phyloP scores from a whole-genome alignment of 768 basidiomycete species.

The Leccinum pellstonianum region DNA sequence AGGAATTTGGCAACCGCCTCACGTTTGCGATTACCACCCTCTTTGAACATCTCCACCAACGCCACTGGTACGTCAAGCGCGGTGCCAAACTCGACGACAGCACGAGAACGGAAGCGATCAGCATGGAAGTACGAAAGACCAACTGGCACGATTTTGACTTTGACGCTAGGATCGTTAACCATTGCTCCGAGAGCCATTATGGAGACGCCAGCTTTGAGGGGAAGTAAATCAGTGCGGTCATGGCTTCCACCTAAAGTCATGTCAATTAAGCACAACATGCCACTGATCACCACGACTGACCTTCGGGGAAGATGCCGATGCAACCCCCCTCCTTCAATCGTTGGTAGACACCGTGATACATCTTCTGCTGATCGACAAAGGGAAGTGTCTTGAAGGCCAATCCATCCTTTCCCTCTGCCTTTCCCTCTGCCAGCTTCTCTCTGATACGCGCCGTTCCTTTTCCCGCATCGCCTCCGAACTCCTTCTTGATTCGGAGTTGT shows the following conservation, averaged over 20 bases:
- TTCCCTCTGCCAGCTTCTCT: constrained; percentile 60
- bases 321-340: constrained; percentile 80
- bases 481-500: constrained; percentile 77
- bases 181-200: constrained; percentile 98
- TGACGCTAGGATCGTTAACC: constrained; percentile 82
- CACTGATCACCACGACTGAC: constrained; percentile 40
- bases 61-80: constrained; percentile 91
- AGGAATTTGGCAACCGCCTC: constrained; percentile 89
- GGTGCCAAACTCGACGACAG: constrained; percentile 94
- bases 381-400: constrained; percentile 82
- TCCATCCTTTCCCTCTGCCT: constrained; percentile 55
- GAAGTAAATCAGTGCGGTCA: constrained; percentile 93
- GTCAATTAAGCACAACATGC: not conserved
- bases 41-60: constrained; percentile 84
- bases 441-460: constrained; percentile 66
- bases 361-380: constrained; percentile 89
- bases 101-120: constrained; percentile 90
- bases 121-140: constrained; percentile 74
- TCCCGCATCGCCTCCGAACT: constrained; percentile 80
- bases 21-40: constrained; percentile 84
- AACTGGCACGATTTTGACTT: constrained; percentile 91
- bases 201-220: constrained; percentile 95
- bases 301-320: constrained; percentile 99
- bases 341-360: constrained; percentile 93
- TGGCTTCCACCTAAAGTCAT: constrained; percentile 84